Evolutionary conservation across 202 grass and related monocot genomes (phyloP), one percentile per base, ranked within the genome.

Genomic region (Cymbopogon flexuosus): DNA sequence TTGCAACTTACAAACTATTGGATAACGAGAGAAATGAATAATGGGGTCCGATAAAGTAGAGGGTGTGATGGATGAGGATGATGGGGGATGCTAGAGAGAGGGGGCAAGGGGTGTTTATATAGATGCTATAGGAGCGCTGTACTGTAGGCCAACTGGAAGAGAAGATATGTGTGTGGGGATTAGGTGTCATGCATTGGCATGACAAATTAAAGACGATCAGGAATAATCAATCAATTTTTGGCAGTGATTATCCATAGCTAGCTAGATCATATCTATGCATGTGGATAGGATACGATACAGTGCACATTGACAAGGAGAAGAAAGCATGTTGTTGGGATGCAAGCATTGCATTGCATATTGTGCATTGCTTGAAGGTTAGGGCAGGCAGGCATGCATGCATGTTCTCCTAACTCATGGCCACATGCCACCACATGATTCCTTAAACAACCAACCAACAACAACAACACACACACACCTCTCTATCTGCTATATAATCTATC

Each of bases 401-500:
- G 87, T 90, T 90, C 91, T 90, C 65, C 56, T 52, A 84, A 81
- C 85, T 80, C 75, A 23, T 65, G 24, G 79, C 88, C 40, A 40
- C 46, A 51, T 51, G 46, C 83, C 87, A 79, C 80, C 87, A 79
- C 90, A 93, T 90, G 85, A 85, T 79, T 64, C 35, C 67, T 75
- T 74, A 74, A 66, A 84, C 43, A 72, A 63, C 27, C 66, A 68
- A 18, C 57, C 12, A 15, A n/a, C n/a, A n/a, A n/a, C n/a, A n/a
- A 51, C 46, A 49, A 51, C 16, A 52, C 18, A 51, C 16, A 18
- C 16, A 52, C 16, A 42, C 12, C 14, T 12, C 33, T 68, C 10
- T 47, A 19, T 19, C 14, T 56, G 13, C n/a, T 60, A 10, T 49
- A 15, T 19, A 10, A 22, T 42, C 6, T 51, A 31, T 34, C n/a